Evolutionary conservation across 177 flowering plant species (phyloP).

Genomic region (Vitis hybrid): DNA sequence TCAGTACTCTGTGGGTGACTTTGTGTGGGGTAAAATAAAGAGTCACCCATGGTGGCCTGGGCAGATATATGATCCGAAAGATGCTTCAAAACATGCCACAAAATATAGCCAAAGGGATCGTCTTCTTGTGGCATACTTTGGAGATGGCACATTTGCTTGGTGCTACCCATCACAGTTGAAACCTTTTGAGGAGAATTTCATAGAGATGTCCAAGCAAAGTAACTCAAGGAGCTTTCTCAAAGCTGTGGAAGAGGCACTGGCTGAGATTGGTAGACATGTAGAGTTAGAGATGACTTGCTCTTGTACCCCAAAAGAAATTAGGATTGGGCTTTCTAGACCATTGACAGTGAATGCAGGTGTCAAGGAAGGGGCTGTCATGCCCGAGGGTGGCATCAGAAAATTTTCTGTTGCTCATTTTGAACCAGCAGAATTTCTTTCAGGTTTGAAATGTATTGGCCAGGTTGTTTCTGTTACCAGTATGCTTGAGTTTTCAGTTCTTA

Average conservation of each 20-base stretch:
- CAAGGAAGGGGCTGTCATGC: conserved; percentile 41
- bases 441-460: conserved; percentile 28
- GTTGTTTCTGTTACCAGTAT: conserved; percentile 6
- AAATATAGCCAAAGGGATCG: conserved; percentile 25
- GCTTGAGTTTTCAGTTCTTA: conserved; percentile 37
- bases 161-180: conserved; percentile 48
- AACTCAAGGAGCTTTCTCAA: conserved; percentile 29
- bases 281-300: conserved; percentile 37
- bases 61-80: conserved; percentile 39
- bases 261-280: conserved; percentile 35
- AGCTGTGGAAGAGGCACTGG: conserved; percentile 42
- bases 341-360: conserved; percentile 46
- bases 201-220: conserved; percentile 36
- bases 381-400: conserved; percentile 22
- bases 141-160: conserved; percentile 62
- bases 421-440: conserved; percentile 28
- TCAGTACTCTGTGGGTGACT: conserved; percentile 47
- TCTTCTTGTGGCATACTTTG: conserved; percentile 53
- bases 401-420: conserved; percentile 18
- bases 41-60: conserved; percentile 76
- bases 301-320: conserved; percentile 21
- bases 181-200: conserved; percentile 50
- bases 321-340: conserved; percentile 18
- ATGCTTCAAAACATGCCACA: conserved; percentile 50
- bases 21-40: conserved; percentile 67